These are phyloP conservation scores for Sclerotinia sclerotiorum DNA, from an alignment of 2,329 filamentous ascomycete species.

Conservation along the genomic window DNA sequence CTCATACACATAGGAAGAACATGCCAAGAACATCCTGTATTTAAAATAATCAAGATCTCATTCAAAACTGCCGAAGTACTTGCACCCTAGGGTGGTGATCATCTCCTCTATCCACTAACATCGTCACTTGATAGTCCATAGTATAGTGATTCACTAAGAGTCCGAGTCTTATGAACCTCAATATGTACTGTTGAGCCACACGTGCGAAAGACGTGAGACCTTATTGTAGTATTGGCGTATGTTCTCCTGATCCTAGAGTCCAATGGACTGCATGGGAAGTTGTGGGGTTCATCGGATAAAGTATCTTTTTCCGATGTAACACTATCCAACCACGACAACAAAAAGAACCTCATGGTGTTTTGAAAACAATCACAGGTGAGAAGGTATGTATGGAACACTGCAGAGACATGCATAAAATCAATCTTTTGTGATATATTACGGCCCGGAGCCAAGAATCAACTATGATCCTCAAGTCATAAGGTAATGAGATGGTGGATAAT, in stretches of 20 bases:
- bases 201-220: constrained; percentile 22
- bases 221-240: constrained; percentile 14
- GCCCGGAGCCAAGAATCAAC: not conserved
- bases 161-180: not conserved
- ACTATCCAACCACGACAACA: constrained; percentile 15
- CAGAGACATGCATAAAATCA: constrained; percentile 4
- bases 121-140: constrained; percentile 18
- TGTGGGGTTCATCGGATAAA: constrained; percentile 9
- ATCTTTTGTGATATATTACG: not conserved
- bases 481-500: not conserved
- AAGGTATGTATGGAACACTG: not conserved
- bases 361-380: not conserved
- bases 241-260: constrained; percentile 4
- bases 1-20: constrained; percentile 4
- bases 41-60: not conserved
- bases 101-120: not conserved
- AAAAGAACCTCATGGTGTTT: constrained; percentile 10
- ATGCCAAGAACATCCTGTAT: constrained; percentile 8
- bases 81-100: not conserved
- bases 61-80: constrained; percentile 1
- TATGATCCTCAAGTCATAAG: not conserved
- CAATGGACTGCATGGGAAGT: not conserved
- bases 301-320: constrained; percentile 11
- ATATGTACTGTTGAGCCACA: not conserved
- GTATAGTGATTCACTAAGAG: constrained; percentile 3